Evolutionary conservation across 192 early-diverging fungal genomes (phyloP).

Genomic region (Funneliformis geosporum): DNA sequence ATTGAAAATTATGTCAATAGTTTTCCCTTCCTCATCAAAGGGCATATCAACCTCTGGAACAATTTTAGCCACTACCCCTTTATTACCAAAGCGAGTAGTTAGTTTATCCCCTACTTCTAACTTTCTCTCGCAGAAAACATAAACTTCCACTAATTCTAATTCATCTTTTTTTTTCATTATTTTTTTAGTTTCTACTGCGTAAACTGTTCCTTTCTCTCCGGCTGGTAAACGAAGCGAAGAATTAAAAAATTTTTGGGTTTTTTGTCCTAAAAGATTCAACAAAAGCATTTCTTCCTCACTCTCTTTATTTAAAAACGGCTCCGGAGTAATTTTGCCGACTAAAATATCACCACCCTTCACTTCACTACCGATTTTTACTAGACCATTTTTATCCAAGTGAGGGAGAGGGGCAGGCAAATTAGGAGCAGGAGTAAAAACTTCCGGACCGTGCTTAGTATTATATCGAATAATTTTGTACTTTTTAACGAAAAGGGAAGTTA

Average conservation of each 20-base stretch:
- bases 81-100: conserved; percentile 30
- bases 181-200: conserved; percentile 17
- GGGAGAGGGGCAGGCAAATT: neutral
- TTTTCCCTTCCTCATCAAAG: conserved; percentile 24
- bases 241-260: conserved; percentile 1
- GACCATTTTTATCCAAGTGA: conserved; percentile 5
- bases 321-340: conserved; percentile 6
- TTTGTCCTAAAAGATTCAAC: conserved; percentile 7
- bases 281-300: conserved; percentile 5
- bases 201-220: conserved; percentile 6
- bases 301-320: neutral
- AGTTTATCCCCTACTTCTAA: conserved; percentile 12
- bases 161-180: neutral
- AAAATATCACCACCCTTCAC: conserved; percentile 8
- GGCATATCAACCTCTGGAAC: conserved; percentile 20
- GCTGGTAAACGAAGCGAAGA: conserved; percentile 6
- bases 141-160: conserved; percentile 24
- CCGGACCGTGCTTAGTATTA: conserved; percentile 7
- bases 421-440: conserved; percentile 3
- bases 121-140: neutral
- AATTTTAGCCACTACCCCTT: conserved; percentile 21
- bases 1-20: conserved; percentile 27
- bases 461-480: conserved; percentile 10
- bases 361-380: conserved; percentile 18
- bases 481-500: conserved; percentile 25